phyloP scores from a whole-genome alignment of 1,284 basidiomycete species.

The Trichosporon sp. region DNA sequence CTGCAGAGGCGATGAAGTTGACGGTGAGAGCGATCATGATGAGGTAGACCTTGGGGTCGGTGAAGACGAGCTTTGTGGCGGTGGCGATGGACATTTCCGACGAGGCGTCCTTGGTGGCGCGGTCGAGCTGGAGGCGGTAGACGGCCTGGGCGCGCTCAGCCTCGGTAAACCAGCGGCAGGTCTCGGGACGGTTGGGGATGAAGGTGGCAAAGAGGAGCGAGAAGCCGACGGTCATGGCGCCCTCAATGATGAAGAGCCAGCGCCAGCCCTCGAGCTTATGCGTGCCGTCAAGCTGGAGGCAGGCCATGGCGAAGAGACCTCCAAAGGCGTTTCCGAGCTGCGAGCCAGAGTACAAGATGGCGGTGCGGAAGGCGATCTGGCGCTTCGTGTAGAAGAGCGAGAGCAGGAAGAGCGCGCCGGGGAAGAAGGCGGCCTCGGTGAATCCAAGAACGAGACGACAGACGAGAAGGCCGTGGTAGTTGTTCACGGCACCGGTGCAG shows the following conservation, averaged over 20 bases:
- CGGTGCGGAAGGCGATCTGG: constrained; percentile 45
- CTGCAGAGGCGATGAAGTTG: constrained; percentile 45
- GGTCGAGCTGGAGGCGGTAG: constrained; percentile 49
- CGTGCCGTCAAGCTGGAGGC: constrained; percentile 39
- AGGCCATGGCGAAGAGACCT: constrained; percentile 42
- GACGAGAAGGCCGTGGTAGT: constrained; percentile 36
- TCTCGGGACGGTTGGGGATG: constrained; percentile 49
- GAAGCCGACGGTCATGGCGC: constrained; percentile 40
- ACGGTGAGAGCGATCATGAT: constrained; percentile 35
- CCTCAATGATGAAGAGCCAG: constrained; percentile 48
- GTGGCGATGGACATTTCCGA: constrained; percentile 36
- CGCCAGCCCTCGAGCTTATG: constrained; percentile 49
- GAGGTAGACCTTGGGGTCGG: constrained; percentile 50
- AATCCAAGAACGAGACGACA: constrained; percentile 41
- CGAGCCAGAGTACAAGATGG: constrained; percentile 44
- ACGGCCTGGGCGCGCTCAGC: constrained; percentile 45
- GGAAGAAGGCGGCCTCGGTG: constrained; percentile 50
- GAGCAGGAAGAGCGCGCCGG: constrained; percentile 45
- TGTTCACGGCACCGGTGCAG: constrained; percentile 42
- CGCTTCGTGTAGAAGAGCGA: constrained; percentile 50
- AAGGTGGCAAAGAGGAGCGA: constrained; percentile 41
- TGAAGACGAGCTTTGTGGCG: constrained; percentile 44
- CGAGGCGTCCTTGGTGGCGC: constrained; percentile 41
- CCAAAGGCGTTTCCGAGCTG: constrained; percentile 53
- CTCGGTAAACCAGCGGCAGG: constrained; percentile 42